A percentile compares a stretch with the other conserved stretches of the same genome.
Evolutionary conservation across 1,139 yeast species (phyloP).

Genomic region (Meyerozyma guilliermondii): DNA sequence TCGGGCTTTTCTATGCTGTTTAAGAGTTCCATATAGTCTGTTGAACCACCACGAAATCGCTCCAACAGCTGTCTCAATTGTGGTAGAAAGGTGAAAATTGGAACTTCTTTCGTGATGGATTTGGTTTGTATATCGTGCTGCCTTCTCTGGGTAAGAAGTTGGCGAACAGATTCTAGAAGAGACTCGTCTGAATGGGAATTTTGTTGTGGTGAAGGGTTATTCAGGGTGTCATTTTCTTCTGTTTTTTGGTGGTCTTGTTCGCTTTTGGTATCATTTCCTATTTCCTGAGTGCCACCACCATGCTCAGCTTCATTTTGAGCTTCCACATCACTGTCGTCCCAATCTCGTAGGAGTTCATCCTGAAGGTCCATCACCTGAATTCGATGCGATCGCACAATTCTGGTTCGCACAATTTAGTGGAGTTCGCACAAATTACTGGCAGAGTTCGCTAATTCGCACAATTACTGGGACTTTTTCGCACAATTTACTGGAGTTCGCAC

Average conservation of each 20-base stretch:
- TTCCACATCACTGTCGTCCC: not conserved
- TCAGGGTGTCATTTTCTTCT: not conserved
- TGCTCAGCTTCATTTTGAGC: conserved; percentile 2
- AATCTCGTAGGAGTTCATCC: conserved; percentile 1
- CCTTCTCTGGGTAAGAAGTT: conserved; percentile 3
- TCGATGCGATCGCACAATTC: too few relatives aligned
- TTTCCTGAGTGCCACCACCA: not conserved
- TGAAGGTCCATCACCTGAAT: not conserved
- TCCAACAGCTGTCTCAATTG: conserved; percentile 19
- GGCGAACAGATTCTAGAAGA: not conserved
- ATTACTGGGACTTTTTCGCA: too few relatives aligned
- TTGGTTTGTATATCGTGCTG: conserved; percentile 2
- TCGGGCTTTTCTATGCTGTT: conserved; percentile 28
- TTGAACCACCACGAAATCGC: conserved; percentile 19
- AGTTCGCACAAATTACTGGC: too few relatives aligned
- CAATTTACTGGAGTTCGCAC: too few relatives aligned
- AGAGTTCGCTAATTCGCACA: too few relatives aligned
- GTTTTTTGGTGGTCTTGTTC: not conserved
- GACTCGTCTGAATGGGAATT: not conserved
- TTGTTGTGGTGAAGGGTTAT: not conserved
- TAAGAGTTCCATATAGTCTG: conserved; percentile 32
- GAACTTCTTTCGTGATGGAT: not conserved
- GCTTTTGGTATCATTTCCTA: not conserved
- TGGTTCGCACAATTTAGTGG: not conserved
- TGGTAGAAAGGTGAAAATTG: conserved; percentile 22